These are phyloP conservation scores for Laetiporus sulphureus DNA, from an alignment of 1,284 basidiomycete species.

Conservation along the genomic window DNA sequence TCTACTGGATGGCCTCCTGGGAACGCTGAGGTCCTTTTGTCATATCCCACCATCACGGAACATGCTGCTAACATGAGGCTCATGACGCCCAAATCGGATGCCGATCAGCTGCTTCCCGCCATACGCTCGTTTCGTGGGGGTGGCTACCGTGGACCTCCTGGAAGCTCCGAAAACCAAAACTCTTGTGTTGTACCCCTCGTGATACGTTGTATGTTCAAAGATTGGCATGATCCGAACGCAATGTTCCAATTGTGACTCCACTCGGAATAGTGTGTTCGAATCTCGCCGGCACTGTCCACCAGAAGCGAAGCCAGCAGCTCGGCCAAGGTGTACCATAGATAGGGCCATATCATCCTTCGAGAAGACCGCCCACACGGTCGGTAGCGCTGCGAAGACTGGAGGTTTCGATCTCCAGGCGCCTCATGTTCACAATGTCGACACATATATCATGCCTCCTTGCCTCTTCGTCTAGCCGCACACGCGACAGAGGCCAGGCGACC, in stretches of 20 bases:
- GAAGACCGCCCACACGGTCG: constrained; percentile 13
- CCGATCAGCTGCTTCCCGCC: constrained; percentile 7
- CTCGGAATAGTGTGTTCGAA: too few species aligned
- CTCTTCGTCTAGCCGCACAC: constrained; percentile 26
- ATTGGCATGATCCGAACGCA: too few species aligned
- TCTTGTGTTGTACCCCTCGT: too few species aligned
- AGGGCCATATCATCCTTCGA: constrained; percentile 14
- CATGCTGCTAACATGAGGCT: constrained; percentile 10
- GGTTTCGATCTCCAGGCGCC: constrained; percentile 24
- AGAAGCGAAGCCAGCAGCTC: too few species aligned
- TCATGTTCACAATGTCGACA: constrained; percentile 16
- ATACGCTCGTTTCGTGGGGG: constrained; percentile 6
- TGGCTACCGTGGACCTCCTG: too few species aligned
- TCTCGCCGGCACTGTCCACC: too few species aligned
- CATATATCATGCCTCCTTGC: too few species aligned
- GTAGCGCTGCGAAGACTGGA: constrained; percentile 17
- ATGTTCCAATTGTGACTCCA: too few species aligned
- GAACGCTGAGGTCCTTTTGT: too few species aligned
- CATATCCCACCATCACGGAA: constrained; percentile 2
- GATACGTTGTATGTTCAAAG: too few species aligned
- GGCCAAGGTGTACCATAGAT: constrained; percentile 18
- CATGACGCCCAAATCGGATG: constrained; percentile 6
- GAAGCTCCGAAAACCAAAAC: too few species aligned
- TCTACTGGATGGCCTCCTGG: too few species aligned
- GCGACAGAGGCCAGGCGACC: constrained; percentile 27